Conservation (phyloP, 768 basidiomycete species). For the Tulasnella sp. region DNA sequence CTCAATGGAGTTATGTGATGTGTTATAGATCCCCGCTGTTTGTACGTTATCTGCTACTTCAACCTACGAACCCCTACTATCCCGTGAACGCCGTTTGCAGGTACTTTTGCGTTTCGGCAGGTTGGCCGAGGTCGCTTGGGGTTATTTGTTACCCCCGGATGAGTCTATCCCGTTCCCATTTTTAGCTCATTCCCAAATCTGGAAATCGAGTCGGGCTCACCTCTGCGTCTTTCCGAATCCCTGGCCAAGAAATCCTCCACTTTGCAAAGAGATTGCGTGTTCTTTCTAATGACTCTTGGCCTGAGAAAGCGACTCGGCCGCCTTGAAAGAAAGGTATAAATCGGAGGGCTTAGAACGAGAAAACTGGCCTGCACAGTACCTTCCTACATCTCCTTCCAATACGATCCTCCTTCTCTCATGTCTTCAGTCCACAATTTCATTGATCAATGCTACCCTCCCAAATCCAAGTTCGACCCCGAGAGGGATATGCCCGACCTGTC, state of each 20-base stretch:
- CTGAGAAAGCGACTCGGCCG: background rate
- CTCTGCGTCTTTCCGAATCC: background rate
- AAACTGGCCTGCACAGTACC: background rate
- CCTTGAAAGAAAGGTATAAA: background rate
- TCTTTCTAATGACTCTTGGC: background rate
- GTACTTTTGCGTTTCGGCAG: background rate
- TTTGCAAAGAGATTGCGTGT: background rate
- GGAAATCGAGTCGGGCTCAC: background rate
- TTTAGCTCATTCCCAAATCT: background rate
- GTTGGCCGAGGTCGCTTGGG: background rate
- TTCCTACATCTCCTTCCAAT: background rate
- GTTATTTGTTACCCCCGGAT: background rate
- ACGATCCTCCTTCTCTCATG: background rate
- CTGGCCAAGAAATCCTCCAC: background rate
- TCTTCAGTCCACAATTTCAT: background rate
- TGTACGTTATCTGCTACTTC: no score
- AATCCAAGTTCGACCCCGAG: slow-evolving; percentile 11
- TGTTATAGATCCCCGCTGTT: no score
- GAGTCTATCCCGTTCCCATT: background rate
- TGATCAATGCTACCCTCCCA: slow-evolving; percentile 10
- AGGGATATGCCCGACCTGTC: slow-evolving; percentile 24
- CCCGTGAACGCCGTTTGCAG: no score
- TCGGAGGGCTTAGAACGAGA: background rate
- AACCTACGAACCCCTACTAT: no score
- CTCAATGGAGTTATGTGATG: no score